Percentiles rank a stretch among this genome's conserved stretches.
phyloP scores from a whole-genome alignment of 805 yeast genomes.

The Priceomyces melissophilus region DNA sequence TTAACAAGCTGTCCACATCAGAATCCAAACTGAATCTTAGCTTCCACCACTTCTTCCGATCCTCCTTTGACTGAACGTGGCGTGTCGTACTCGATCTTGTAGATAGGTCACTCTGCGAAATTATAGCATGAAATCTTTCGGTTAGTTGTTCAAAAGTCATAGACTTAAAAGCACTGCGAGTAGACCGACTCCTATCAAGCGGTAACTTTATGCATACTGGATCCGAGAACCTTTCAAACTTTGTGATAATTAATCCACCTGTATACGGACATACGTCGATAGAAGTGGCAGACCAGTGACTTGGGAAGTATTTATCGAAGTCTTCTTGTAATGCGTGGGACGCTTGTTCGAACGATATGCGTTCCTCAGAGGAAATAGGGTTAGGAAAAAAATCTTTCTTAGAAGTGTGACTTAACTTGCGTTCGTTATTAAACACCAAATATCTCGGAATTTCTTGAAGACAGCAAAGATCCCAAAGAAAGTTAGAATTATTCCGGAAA shows the following conservation, averaged over 20 bases:
- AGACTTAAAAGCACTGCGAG: constrained; percentile 38
- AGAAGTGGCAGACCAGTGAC: constrained; percentile 55
- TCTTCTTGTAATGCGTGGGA: constrained; percentile 7
- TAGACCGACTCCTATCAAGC: constrained; percentile 44
- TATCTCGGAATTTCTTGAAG: constrained; percentile 19
- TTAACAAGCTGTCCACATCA: constrained; percentile 50
- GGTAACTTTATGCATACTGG: constrained; percentile 61
- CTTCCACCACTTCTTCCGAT: constrained; percentile 77
- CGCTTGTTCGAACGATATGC: constrained; percentile 5
- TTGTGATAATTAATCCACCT: constrained; percentile 56
- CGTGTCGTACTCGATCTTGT: constrained; percentile 55
- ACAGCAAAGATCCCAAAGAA: constrained; percentile 15
- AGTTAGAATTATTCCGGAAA: constrained; percentile 11
- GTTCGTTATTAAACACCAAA: constrained; percentile 20
- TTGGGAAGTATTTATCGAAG: constrained; percentile 12
- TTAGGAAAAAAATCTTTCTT: constrained; percentile 11
- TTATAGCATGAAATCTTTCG: constrained; percentile 38
- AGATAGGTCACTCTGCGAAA: constrained; percentile 57
- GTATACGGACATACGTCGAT: constrained; percentile 57
- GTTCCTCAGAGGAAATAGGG: constrained; percentile 3
- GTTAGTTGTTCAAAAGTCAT: constrained; percentile 43
- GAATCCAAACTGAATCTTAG: constrained; percentile 60
- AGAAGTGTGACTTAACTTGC: constrained; percentile 10
- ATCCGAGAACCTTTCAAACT: constrained; percentile 25
- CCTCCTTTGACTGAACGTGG: constrained; percentile 51